Base-by-base conservation (phyloP, 306 rosid genomes). In the Dryas alaskensis region DNA sequence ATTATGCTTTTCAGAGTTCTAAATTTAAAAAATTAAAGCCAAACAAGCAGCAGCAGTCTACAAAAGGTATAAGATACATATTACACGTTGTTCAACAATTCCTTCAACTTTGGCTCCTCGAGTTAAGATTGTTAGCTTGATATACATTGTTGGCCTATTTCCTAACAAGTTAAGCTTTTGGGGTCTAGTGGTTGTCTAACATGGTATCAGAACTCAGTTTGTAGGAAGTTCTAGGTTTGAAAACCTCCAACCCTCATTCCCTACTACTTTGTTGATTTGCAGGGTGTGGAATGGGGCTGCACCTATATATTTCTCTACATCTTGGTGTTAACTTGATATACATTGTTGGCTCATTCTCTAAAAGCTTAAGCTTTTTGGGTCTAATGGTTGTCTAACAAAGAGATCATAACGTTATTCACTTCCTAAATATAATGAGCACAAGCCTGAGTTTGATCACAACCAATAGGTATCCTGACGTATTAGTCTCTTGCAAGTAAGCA, bases 31-130 rank as follows among this genome's bases (percentile, higher is more conserved):
- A 63, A 40, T 44, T 49, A 25, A 1, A 27, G 72, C 39, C 31
- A 68, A 14, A 37, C 4, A 49, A 2, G 17, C 10, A 67, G 19
- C 59, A 50, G 10, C 19, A 25, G 22, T 19, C 40, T 4, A 66
- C 17, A 67, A 67, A 31, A 8, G 47, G 42, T 2, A 58, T 62
- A 42, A 47, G 72, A 48, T 65, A 46, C 10, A 13, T 7, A 31
- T 60, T 25, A 60, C 43, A 60, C 27, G 40, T n/a, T 7, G 11
- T 74, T 67, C 65, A 86, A 73, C 59, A 76, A 72, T 7, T n/a
- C 27, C 58, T 51, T 60, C 60, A 71, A 69, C 60, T 55, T 55
- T 43, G 62, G 63, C 73, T 60, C 45, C 12, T 9, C 54, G 11
- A 50, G 42, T 12, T 59, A 11, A 59, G n/a, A 27, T 2, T 59